Evolutionary conservation across 306 rosid genomes (phyloP).

Genomic region (Lathyrus oleraceus): DNA sequence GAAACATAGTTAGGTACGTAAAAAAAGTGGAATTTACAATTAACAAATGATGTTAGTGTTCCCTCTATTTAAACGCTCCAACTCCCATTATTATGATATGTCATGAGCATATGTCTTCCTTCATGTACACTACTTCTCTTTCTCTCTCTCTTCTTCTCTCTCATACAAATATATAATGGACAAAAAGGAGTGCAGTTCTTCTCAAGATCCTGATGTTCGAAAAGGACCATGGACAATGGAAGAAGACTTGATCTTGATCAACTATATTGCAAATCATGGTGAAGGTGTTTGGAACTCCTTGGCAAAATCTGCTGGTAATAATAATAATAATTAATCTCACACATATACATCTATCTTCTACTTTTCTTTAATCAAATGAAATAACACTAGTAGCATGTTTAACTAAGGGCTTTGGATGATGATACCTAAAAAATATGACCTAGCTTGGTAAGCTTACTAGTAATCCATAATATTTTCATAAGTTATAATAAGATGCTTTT

Average conservation of each 20-base stretch:
- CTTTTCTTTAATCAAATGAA: not conserved
- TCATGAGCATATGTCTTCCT: constrained; percentile 35
- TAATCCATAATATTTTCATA: not conserved
- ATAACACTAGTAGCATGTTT: not conserved
- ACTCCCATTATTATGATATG: constrained; percentile 47
- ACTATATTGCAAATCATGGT: constrained; percentile 93
- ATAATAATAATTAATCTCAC: not conserved
- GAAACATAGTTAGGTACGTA: constrained; percentile 50
- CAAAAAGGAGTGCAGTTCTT: constrained; percentile 54
- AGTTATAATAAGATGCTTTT: not conserved
- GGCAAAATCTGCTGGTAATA: constrained; percentile 90
- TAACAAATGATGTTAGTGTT: constrained; percentile 28
- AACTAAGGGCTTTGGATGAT: not conserved
- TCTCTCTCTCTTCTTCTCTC: not conserved
- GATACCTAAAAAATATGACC: not conserved
- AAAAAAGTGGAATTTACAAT: constrained; percentile 23
- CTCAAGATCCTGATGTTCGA: constrained; percentile 85
- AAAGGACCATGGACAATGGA: constrained; percentile 99
- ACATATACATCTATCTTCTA: not conserved
- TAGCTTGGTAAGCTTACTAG: not conserved
- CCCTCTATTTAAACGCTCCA: constrained; percentile 69
- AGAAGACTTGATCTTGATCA: constrained; percentile 89
- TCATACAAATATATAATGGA: constrained; percentile 49
- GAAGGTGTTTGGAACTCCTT: constrained; percentile 98
- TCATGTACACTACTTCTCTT: not conserved